A percentile compares a stretch with the other conserved stretches of the same genome.
Evolutionary conservation across 2,329 filamentous ascomycete species (phyloP).

Genomic region (Diaporthe velutina): DNA sequence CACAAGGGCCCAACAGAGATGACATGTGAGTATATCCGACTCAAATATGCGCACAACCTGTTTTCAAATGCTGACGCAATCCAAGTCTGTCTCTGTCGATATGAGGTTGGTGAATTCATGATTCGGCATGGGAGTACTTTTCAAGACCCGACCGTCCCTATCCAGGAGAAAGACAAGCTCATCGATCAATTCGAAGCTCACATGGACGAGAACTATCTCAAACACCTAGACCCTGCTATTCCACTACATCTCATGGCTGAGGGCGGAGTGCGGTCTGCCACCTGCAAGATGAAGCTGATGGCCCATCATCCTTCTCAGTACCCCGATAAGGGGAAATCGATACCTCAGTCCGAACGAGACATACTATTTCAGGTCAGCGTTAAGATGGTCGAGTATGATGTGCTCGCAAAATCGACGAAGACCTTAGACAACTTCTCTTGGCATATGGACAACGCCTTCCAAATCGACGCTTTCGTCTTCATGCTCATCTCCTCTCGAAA

Average conservation of each 20-base stretch:
- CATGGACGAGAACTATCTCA: constrained; percentile 48
- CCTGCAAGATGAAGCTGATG: constrained; percentile 44
- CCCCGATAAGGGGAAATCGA: constrained; percentile 39
- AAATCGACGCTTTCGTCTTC: constrained; percentile 41
- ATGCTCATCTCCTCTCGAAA: constrained; percentile 41
- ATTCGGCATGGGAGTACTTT: constrained; percentile 56
- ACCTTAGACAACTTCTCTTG: constrained; percentile 41
- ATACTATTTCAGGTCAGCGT: constrained; percentile 42
- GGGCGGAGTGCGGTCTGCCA: constrained; percentile 39
- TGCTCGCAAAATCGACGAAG: constrained; percentile 35
- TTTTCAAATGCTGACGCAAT: background rate
- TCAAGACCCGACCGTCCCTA: constrained; percentile 49
- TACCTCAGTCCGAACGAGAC: constrained; percentile 43
- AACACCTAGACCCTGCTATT: constrained; percentile 48
- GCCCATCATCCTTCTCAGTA: constrained; percentile 44
- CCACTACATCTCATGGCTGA: constrained; percentile 48
- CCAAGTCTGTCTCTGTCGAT: constrained; percentile 54
- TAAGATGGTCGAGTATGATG: constrained; percentile 42
- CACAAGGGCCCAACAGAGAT: constrained; percentile 54
- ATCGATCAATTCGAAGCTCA: constrained; percentile 45
- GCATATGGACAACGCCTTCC: constrained; percentile 44
- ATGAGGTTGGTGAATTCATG: constrained; percentile 55
- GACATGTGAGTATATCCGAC: constrained; percentile 44
- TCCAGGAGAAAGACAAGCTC: constrained; percentile 44
- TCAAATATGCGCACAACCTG: too few species aligned